phyloP scores from a whole-genome alignment of 2,329 filamentous ascomycete genomes.

The Zymoseptoria pseudotritici region DNA sequence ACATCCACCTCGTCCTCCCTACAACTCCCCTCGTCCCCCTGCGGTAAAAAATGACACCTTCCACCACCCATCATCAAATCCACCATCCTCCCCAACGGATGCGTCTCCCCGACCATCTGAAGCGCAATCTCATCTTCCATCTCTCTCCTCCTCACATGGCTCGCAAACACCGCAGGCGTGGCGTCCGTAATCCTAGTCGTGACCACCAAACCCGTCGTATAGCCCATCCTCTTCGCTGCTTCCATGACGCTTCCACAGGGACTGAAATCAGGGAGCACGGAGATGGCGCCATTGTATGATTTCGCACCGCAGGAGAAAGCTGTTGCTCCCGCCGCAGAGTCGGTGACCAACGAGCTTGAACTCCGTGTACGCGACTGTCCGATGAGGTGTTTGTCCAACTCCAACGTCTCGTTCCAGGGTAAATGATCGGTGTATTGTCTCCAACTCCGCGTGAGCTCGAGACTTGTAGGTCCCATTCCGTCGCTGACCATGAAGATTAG shows the following conservation, averaged over 20 bases:
- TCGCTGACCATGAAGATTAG: constrained; percentile 99
- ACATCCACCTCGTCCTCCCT: constrained; percentile 72
- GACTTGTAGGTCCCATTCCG: constrained; percentile 91
- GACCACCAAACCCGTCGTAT: constrained; percentile 86
- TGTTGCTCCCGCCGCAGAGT: constrained; percentile 93
- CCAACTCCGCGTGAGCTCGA: constrained; percentile 80
- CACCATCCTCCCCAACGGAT: constrained; percentile 77
- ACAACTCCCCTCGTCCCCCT: constrained; percentile 73
- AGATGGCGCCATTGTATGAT: constrained; percentile 95
- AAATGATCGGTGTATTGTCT: constrained; percentile 68
- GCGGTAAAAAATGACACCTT: constrained; percentile 85
- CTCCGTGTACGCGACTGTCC: constrained; percentile 83
- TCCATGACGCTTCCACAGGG: constrained; percentile 91
- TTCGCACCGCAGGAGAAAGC: constrained; percentile 90
- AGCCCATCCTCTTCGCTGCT: constrained; percentile 85
- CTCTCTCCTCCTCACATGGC: constrained; percentile 69
- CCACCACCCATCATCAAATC: constrained; percentile 92
- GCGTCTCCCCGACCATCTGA: constrained; percentile 75
- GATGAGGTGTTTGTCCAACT: constrained; percentile 82
- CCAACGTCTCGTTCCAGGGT: constrained; percentile 66
- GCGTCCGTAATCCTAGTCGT: constrained; percentile 94
- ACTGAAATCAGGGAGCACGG: constrained; percentile 72
- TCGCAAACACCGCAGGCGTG: constrained; percentile 89
- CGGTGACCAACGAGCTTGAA: constrained; percentile 77
- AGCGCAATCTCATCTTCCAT: constrained; percentile 88